These are phyloP conservation scores for Aspergillus proliferans DNA, from an alignment of 2,329 filamentous ascomycete species.

Conservation along the genomic window DNA sequence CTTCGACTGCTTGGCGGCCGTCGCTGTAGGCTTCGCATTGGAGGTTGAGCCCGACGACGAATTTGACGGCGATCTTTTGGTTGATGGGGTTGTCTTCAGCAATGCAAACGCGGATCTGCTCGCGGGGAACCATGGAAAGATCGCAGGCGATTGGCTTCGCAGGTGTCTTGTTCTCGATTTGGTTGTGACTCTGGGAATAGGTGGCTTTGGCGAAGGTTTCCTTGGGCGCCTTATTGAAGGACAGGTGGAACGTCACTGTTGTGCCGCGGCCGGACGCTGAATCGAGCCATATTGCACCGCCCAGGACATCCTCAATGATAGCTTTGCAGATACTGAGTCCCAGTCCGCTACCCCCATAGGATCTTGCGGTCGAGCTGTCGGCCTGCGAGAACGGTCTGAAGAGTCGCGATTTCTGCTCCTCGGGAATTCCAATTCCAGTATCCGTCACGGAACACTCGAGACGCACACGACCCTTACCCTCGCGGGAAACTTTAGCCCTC, in stretches of 20 bases:
- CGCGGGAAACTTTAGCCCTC: conserved; percentile 63
- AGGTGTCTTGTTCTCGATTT: conserved; percentile 37
- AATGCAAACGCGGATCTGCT: conserved; percentile 80
- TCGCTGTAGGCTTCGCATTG: conserved; percentile 85
- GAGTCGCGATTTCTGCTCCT: conserved; percentile 68
- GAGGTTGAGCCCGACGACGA: conserved; percentile 79
- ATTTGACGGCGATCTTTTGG: conserved; percentile 87
- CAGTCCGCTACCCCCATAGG: conserved; percentile 86
- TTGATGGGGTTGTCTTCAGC: conserved; percentile 96
- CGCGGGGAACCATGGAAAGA: conserved; percentile 65
- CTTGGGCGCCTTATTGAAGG: conserved; percentile 72
- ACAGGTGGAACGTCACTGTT: conserved; percentile 70
- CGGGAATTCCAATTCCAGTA: conserved; percentile 84
- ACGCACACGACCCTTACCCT: conserved; percentile 63
- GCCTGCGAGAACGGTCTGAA: conserved; percentile 93
- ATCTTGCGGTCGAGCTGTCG: conserved; percentile 80
- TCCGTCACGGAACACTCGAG: conserved; percentile 82
- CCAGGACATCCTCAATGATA: conserved; percentile 86
- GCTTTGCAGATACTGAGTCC: conserved; percentile 93
- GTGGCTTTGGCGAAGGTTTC: conserved; percentile 52
- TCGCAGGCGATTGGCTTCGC: conserved; percentile 51
- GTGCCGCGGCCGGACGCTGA: conserved; percentile 60
- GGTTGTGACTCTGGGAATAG: conserved; percentile 44
- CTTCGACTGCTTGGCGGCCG: conserved; percentile 80
- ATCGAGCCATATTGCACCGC: conserved; percentile 75